phyloP scores from a whole-genome alignment of 805 yeast species.

The Teunomyces barrocoloradensis region DNA sequence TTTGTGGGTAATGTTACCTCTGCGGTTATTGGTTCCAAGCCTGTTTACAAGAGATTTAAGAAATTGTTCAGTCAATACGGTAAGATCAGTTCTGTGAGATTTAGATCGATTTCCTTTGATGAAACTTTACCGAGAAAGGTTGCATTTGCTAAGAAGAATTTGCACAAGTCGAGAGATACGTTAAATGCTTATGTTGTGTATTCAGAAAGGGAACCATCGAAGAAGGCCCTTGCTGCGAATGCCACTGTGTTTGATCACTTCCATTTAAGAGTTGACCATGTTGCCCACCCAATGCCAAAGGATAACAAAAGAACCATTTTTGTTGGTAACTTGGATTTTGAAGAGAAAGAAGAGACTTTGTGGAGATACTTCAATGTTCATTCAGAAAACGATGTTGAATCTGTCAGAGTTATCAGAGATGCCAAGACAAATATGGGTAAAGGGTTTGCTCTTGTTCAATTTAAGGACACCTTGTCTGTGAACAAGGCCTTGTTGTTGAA shows the following conservation, averaged over 20 bases:
- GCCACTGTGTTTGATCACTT: slow-evolving; percentile 64
- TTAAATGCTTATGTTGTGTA: slow-evolving; percentile 88
- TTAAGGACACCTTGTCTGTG: slow-evolving; percentile 68
- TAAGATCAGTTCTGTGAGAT: slow-evolving; percentile 71
- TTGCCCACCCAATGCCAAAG: slow-evolving; percentile 85
- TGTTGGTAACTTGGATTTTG: slow-evolving; percentile 92
- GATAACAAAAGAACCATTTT: slow-evolving; percentile 83
- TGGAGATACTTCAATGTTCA: slow-evolving; percentile 72
- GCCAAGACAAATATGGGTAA: slow-evolving; percentile 92
- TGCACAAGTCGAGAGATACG: slow-evolving; percentile 75
- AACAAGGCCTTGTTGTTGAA: slow-evolving; percentile 77
- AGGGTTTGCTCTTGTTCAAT: slow-evolving; percentile 96
- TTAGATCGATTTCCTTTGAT: slow-evolving; percentile 86
- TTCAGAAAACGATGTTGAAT: slow-evolving; percentile 59
- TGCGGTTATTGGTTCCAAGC: slow-evolving; percentile 61
- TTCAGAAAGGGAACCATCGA: slow-evolving; percentile 48
- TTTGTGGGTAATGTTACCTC: slow-evolving; percentile 85
- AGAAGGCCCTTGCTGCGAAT: slow-evolving; percentile 51
- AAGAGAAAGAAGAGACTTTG: slow-evolving; percentile 83
- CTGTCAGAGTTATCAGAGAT: slow-evolving; percentile 88
- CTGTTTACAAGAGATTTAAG: slow-evolving; percentile 61
- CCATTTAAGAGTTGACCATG: slow-evolving; percentile 88
- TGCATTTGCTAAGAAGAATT: slow-evolving; percentile 77
- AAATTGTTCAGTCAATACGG: slow-evolving; percentile 54
- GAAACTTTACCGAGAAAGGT: slow-evolving; percentile 89